These are phyloP conservation scores for Mycena floridula DNA, from an alignment of 768 basidiomycete genomes.

Conservation along the genomic window DNA sequence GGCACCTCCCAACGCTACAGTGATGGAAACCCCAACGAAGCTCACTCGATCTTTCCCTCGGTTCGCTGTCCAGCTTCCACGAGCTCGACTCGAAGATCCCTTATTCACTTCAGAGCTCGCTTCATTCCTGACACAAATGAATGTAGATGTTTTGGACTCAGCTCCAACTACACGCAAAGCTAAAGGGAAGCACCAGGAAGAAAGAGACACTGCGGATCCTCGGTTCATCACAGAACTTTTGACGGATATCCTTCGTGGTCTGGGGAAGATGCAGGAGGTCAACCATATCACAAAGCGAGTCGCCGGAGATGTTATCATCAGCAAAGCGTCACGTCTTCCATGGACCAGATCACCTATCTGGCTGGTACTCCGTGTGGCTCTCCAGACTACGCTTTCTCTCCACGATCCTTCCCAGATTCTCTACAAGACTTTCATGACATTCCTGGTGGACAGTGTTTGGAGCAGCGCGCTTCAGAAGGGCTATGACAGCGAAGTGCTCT, in stretches of 20 bases:
- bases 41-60: conserved; percentile 41
- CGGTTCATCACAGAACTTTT: conserved; percentile 45
- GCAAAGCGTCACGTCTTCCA: conserved; percentile 28
- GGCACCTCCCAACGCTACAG: conserved; percentile 25
- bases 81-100: conserved; percentile 18
- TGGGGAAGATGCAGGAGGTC: conserved; percentile 28
- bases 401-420: conserved; percentile 4
- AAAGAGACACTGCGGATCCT: conserved; percentile 33
- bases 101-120: conserved; percentile 28
- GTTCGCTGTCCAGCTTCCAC: conserved; percentile 32
- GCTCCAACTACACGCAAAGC: conserved; percentile 31
- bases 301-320: conserved; percentile 36
- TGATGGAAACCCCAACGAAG: conserved; percentile 35
- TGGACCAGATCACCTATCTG: conserved; percentile 49
- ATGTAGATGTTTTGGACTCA: conserved; percentile 23
- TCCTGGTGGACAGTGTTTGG: conserved; percentile 26
- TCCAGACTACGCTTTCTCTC: conserved; percentile 30
- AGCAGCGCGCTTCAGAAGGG: conserved; percentile 11
- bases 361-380: conserved; percentile 39
- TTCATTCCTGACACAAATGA: conserved; percentile 33
- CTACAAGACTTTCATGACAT: conserved; percentile 46
- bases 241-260: conserved; percentile 38
- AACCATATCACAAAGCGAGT: conserved; percentile 34
- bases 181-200: conserved; percentile 25
- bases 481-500: conserved; percentile 28